Evolutionary conservation across 805 yeast genomes (phyloP), one percentile per base, ranked within the genome.

Genomic region (Candida adriatica): DNA sequence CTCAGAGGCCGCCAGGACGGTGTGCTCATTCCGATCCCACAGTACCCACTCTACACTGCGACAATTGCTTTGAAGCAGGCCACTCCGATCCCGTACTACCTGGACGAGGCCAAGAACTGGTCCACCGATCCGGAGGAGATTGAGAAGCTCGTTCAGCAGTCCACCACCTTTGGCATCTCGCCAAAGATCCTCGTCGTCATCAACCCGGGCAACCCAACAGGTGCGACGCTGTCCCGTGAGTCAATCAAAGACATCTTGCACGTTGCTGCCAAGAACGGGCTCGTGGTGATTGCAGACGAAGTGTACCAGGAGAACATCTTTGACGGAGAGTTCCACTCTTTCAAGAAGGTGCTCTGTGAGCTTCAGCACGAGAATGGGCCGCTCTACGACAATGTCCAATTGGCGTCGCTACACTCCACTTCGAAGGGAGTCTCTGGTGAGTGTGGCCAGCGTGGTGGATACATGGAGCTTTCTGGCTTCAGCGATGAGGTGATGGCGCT

Each of bases 391-490:
- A 65, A 75, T 39, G 90, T 92, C 24, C 95, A 86, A 55, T 68
- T 92, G 37, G 96, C 94, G 3, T 88, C 97, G 2, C 64, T 92
- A 46, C 97, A 92, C 59, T 87, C 97, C n/a, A 86, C 95, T 26
- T 90, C 97, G 9, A 92, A 92, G 61, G 99, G 99, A 57, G 86
- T 87, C 46, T 73, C 86, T 41, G 99, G 98, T 41, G 99, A 92
- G 62, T 92, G 99, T 70, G 99, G 99, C 39, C 98, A 92, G 65
- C 78, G 99, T 62, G 99, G 97, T 49, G 99, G 99, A 6, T 92
- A 88, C 66, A 83, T 92, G 92, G 99, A 92, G 60, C 62, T 88
- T 6, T 71, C 79, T 8, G 96, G 96, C 1, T 83, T 92, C 59
- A 63, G 70, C 10, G 66, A 65, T 4, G 87, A 80, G 27, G 79